Evolutionary conservation across 2,329 filamentous ascomycete species (phyloP).

Genomic region (Diaporthe sp.): DNA sequence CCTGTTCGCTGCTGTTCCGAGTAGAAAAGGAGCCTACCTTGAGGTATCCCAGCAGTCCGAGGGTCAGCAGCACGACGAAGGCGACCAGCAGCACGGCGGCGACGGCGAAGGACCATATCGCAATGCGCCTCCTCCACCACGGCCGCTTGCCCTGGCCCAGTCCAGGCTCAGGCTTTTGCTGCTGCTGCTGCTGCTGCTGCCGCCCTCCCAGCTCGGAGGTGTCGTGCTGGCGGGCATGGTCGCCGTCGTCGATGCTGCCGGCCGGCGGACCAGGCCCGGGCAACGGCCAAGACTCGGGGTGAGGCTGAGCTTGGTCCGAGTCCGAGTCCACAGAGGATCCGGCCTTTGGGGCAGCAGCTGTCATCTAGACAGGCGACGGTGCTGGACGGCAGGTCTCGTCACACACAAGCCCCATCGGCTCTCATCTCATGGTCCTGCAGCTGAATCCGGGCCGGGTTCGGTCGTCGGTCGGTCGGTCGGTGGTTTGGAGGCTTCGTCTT

Average conservation of each 20-base stretch:
- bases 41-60: constrained; percentile 41
- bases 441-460: neutral
- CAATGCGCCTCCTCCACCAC: constrained; percentile 39
- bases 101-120: constrained; percentile 20
- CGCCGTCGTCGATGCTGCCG: constrained; percentile 13
- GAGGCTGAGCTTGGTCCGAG: neutral
- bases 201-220: neutral
- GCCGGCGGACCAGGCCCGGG: constrained; percentile 14
- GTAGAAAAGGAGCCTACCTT: constrained; percentile 39
- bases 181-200: constrained; percentile 20
- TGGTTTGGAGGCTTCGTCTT: constrained; percentile 29
- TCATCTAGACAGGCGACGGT: constrained; percentile 31
- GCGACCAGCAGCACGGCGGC: constrained; percentile 34
- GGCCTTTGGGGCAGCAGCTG: constrained; percentile 33
- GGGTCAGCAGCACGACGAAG: constrained; percentile 39
- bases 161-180: neutral
- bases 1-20: constrained; percentile 7
- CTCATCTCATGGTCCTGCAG: constrained; percentile 32
- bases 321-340: constrained; percentile 36
- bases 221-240: constrained; percentile 25
- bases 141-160: constrained; percentile 18
- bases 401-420: constrained; percentile 31
- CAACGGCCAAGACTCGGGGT: neutral
- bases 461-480: constrained; percentile 4
- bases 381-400: constrained; percentile 25